Evolutionary conservation across 2,329 filamentous ascomycete genomes (phyloP), one percentile per base, ranked within the genome.

Genomic region (Cladosporium velox): DNA sequence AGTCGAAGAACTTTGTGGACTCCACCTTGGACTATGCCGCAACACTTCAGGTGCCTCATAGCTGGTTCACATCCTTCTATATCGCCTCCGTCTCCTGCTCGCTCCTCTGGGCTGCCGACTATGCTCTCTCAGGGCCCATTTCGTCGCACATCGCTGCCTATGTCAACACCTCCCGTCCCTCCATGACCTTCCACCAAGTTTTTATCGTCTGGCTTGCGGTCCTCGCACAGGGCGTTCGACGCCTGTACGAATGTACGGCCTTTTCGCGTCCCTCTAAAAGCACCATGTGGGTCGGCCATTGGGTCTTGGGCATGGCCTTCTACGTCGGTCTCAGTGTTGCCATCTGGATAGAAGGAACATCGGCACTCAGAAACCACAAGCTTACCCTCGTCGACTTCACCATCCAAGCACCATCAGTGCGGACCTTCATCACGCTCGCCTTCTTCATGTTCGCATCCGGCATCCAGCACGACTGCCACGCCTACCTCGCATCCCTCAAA

Each of bases 11-110:
- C 59, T 12, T 35, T 35, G 8, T 70, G 11, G 51, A 38, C 2
- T 47, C 30, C 28, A 21, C 70, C 12, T 62, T 78, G 12, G 86
- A 88, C 71, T 75, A 75, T 66, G 73, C 86, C 24, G 83, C 86
- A 38, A 79, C 77, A 44, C 77, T 85, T 70, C 86, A 87, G 75
- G 90, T 97, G 41, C 93, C 94, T 26, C 95, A 98, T 79, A 86
- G 86, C 68, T 98, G 91, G 88, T 98, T 98, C 78, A 85, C 84
- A 52, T 91, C 95, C 72, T 98, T 97, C 80, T 98, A 99, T 77
- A 75, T 91, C 63, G 77, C 88, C 41, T 94, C 91, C 3, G 79
- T 93, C 4, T 75, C 81, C 1, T 88, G 87, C 67, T 93, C 91
- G 0, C 73, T 87, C 4, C 90, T 93, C 76, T 97, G 93, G 92